Base-by-base conservation (phyloP, 1,284 basidiomycete genomes). In the Tilletia setariae region DNA sequence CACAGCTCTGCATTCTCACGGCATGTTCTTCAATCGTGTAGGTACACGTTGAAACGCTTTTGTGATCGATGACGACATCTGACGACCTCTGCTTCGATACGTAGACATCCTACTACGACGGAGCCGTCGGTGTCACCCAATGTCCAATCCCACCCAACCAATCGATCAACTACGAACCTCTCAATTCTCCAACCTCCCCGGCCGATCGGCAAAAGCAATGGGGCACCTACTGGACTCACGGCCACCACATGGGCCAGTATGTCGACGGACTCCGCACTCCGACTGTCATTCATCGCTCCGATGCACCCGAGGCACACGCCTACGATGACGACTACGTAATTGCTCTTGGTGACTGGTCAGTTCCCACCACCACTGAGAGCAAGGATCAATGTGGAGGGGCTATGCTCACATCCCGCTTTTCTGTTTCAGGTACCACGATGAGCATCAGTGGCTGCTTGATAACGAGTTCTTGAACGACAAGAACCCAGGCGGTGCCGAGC, bases 261-360 rank as follows among this genome's bases (percentile, higher is more conserved):
- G 80, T 79, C 28, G 83, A 94, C 75, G 92, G 92, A 16, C 86
- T 94, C 6, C 89, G 92, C 7, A 86, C 90, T 0, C 90, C 93
- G 0, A 82, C 93, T 25, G 82, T 94, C 64, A 87, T 97, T 65
- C 90, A 91, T 76, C 89, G 30, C 21, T 70, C 73, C 2, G 73
- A 74, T 19, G 73, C 72, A 46, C 56, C 56, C 25, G 70, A 76
- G 32, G 74, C 69, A 25, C 87, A 89, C 81, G 76, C 85, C 0
- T 98, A 97, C 84, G 94, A 98, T 83, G 92, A 91, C 53, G 95
- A 98, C 76, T 94, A 89, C 84, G 94, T 91, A 15, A 85, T 98
- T 72, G 83, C 93, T 63, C 85, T 96, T 4, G 87, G 88, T 11
- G 92, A 94, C 81, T 94, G 92, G 92, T 40, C 6, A 40, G 35